Percentiles rank a stretch among this genome's conserved stretches.
Evolutionary conservation across 306 rosid species (phyloP).

Genomic region (Herpetospermum pedunculosum): DNA sequence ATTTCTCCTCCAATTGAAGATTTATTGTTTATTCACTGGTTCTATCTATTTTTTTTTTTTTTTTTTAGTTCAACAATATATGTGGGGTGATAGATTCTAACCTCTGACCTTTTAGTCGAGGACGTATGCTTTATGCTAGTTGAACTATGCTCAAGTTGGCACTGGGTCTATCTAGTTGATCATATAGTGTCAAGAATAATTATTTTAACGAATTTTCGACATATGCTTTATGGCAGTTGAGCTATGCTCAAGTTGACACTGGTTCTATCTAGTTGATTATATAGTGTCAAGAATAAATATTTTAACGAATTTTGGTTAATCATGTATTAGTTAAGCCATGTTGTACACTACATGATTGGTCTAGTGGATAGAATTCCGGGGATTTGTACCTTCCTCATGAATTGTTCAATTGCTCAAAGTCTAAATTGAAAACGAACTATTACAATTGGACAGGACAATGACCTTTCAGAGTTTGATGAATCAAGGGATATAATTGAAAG

Average conservation of each 20-base stretch:
- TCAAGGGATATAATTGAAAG: conserved; percentile 92
- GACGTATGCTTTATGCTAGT: no score
- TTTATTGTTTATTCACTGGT: neutral
- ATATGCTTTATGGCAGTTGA: no score
- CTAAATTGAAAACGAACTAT: conserved; percentile 14
- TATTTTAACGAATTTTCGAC: no score
- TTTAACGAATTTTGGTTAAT: neutral
- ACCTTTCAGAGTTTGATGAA: conserved; percentile 97
- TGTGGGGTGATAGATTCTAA: no score
- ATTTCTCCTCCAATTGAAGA: neutral
- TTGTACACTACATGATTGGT: neutral
- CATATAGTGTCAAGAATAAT: no score
- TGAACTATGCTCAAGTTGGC: no score
- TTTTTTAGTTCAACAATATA: no score
- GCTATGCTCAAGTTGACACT: no score
- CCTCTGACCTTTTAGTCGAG: no score
- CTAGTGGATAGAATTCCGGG: conserved; percentile 4
- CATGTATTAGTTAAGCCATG: neutral
- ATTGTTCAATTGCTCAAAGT: conserved; percentile 11
- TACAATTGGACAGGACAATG: conserved; percentile 72
- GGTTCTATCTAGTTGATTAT: neutral
- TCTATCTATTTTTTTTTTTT: no score
- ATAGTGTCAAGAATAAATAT: neutral
- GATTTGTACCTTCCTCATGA: conserved; percentile 9
- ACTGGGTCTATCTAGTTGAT: no score